Evolutionary conservation across 257 asterid species (phyloP), one percentile per base, ranked within the genome.

Genomic region (Solanum virginianum): DNA sequence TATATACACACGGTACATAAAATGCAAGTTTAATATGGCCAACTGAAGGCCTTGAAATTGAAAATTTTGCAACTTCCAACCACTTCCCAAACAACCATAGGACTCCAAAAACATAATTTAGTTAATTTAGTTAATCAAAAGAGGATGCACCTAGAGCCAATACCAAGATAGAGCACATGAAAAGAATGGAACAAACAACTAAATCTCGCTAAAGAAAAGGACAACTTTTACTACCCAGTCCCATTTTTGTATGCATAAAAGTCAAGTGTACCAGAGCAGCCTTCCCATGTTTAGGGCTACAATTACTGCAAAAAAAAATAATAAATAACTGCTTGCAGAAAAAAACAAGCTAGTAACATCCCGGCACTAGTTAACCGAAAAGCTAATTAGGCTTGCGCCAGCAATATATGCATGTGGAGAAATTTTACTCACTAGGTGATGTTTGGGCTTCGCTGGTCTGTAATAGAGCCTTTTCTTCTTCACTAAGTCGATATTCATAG

Each of bases 401-500:
- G 47, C 17, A 77, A 77, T 26, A 16, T 77, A 51, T 53, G 68
- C 87, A 86, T 68, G 60, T 74, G 53, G 69, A 74, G 36, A 65
- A 26, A 22, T 54, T 83, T 83, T 47, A 92, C 97, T 85, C 85
- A 91, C 82, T 89, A 72, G 87, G 96, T 9, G 90, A 79, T 75
- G 88, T 56, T 80, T 91, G 94, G 80, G 87, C 84, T 83, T 92
- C 94, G 82, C 80, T 86, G 85, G 92, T 82, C 88, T 90, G 95
- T 80, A 91, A 88, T 85, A 92, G 89, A 17, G 92, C 93, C 85
- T 90, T 93, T 87, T 94, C 95, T 92, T 94, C 98, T 91, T 91
- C 92, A 83, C 85, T 75, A 85, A 94, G 93, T 70, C 88, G 92
- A 89, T 94, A 90, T 88, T 93, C 97, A 85, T 95, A 95, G 79